Evolutionary conservation across 768 basidiomycete genomes (phyloP).

Genomic region (Mycena crocata): DNA sequence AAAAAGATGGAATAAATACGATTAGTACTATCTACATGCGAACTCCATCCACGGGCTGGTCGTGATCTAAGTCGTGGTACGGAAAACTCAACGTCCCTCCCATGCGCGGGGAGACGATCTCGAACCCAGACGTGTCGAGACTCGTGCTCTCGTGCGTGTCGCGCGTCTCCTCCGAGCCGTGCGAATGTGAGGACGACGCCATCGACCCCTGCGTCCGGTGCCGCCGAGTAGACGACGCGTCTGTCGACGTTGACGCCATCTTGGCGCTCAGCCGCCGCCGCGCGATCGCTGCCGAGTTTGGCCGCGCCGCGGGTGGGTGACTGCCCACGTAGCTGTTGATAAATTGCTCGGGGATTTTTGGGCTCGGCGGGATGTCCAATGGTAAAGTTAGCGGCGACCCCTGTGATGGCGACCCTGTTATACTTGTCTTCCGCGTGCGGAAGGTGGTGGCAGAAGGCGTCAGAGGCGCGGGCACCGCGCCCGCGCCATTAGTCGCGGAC

Average conservation of each 20-base stretch:
- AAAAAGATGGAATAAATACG: slow-evolving; percentile 28
- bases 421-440: slow-evolving; percentile 27
- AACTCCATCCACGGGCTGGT: slow-evolving; percentile 13
- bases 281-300: slow-evolving; percentile 31
- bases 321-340: slow-evolving; percentile 35
- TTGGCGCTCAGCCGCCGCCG: slow-evolving; percentile 42
- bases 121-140: slow-evolving; percentile 75
- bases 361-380: slow-evolving; percentile 72
- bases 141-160: slow-evolving; percentile 49
- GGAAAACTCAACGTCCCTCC: slow-evolving; percentile 64
- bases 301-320: slow-evolving; percentile 34
- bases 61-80: slow-evolving; percentile 55
- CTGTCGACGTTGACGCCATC: slow-evolving; percentile 48
- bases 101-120: slow-evolving; percentile 68
- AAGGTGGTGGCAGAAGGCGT: slow-evolving; percentile 31
- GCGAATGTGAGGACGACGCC: slow-evolving; percentile 49
- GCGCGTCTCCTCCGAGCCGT: slow-evolving; percentile 53
- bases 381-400: slow-evolving; percentile 35
- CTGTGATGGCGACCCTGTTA: slow-evolving; percentile 40
- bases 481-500: slow-evolving; percentile 50
- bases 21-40: slow-evolving; percentile 30
- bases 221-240: slow-evolving; percentile 42
- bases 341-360: slow-evolving; percentile 67
- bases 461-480: slow-evolving; percentile 31
- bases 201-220: slow-evolving; percentile 47